Evolutionary conservation across 2,329 filamentous ascomycete genomes (phyloP), one percentile per base, ranked within the genome.

Genomic region (Chaetomium strumarium): DNA sequence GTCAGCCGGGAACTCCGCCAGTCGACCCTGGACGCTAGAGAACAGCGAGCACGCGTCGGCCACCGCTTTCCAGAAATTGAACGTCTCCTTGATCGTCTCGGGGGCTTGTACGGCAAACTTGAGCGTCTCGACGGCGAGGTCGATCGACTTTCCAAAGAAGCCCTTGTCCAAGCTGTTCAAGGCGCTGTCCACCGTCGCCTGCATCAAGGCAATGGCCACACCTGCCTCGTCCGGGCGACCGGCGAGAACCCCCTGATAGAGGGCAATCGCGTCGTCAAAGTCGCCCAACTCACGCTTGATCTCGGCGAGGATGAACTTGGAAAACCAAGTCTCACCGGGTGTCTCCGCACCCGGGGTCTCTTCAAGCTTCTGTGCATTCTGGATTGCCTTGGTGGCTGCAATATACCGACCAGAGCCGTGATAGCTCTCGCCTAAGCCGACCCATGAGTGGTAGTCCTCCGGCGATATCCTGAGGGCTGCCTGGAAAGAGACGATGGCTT

Each of bases 401-500:
- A 96, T 87, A 64, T 95, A 95, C 57, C 92, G 80, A 10, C 93
- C 92, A 14, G 91, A 95, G 61, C 88, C 93, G 66, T 96, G 87
- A 64, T 99, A 99, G 64, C 90, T 95, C 71, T 99, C 93, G n/a
- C 92, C 93, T 1, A 99, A 77, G 1, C 93, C 93, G 20, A 99
- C 88, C 83, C 92, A 99, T 0, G 89, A 95, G 70, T 99, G 87
- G 64, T 97, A 97, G 68, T 97, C 90, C 39, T 85, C 75, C 0
- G 91, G 90, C 2, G 84, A 81, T 44, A 96, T 88, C 49, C 92
- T 80, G 33, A 99, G 75, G 11, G 93, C 91, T 1, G 89, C 83
- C 64, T 97, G 88, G 67, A 97, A 99, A 0, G 90, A 95, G 9
- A 92, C 84, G 49, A 97, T 90, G 34, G 90, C 90, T 65, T 89